A percentile compares a stretch with the other conserved stretches of the same genome.
Evolutionary conservation across 176 grass and related monocot species (phyloP).

Genomic region (Pontederia crassipes): DNA sequence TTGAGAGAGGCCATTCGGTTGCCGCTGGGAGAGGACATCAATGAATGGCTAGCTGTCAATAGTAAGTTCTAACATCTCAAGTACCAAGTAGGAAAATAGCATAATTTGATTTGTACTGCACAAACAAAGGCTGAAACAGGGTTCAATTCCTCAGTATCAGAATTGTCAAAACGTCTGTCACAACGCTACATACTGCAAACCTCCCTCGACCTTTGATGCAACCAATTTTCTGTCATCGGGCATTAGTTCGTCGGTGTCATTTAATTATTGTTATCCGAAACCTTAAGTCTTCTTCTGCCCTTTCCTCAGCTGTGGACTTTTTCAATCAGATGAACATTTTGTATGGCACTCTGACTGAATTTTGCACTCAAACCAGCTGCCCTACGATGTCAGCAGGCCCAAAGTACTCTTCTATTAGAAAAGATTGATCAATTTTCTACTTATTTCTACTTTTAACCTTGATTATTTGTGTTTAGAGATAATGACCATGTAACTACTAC

Average conservation of each 20-base stretch:
- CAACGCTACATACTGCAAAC: too few species aligned
- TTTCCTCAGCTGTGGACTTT: constrained; percentile 89
- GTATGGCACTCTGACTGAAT: constrained; percentile 85
- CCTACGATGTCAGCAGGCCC: constrained; percentile 95
- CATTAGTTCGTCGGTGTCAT: neutral
- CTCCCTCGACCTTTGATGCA: too few species aligned
- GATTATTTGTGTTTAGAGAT: neutral
- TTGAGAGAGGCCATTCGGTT: constrained; percentile 94
- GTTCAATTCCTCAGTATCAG: too few species aligned
- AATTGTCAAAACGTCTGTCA: too few species aligned
- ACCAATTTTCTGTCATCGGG: too few species aligned
- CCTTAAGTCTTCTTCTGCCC: constrained; percentile 20
- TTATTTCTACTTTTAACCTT: neutral
- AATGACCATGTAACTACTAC: neutral
- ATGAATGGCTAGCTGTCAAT: constrained; percentile 98
- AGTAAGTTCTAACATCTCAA: constrained; percentile 43
- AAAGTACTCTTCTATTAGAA: constrained; percentile 35
- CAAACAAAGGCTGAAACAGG: too few species aligned
- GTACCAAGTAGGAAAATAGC: neutral
- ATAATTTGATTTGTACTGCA: too few species aligned
- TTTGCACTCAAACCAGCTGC: constrained; percentile 83
- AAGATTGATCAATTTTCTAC: neutral
- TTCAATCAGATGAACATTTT: constrained; percentile 99
- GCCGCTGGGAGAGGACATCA: constrained; percentile 91
- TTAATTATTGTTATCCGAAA: neutral